Evolutionary conservation across 306 rosid genomes (phyloP).

Genomic region (Cercis canadensis): DNA sequence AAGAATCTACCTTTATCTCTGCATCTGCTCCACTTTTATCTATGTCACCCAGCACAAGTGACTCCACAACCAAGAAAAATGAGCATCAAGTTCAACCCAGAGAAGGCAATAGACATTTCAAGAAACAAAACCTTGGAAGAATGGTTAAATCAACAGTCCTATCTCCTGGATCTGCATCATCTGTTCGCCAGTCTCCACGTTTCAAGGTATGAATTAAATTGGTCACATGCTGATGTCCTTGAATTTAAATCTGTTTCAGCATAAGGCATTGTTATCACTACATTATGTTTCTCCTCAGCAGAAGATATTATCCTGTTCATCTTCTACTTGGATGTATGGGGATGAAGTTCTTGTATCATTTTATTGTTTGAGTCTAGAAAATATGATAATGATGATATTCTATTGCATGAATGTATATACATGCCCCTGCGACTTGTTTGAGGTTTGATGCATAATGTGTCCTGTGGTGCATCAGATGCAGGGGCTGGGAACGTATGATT

Average conservation of each 20-base stretch:
- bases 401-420: neutral
- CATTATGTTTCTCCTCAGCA: conserved; percentile 7
- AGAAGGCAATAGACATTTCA: conserved; percentile 42
- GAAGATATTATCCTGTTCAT: conserved; percentile 17
- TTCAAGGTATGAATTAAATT: conserved; percentile 53
- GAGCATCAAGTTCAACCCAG: conserved; percentile 47
- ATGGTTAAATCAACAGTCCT: conserved; percentile 35
- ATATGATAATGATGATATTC: neutral
- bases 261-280: neutral
- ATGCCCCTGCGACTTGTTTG: neutral
- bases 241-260: conserved; percentile 15
- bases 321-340: neutral
- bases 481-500: neutral
- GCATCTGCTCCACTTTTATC: conserved; percentile 73
- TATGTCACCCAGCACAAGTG: conserved; percentile 58
- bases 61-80: conserved; percentile 49
- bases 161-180: conserved; percentile 64
- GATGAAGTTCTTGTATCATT: neutral
- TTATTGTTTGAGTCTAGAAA: neutral
- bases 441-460: conserved; percentile 21
- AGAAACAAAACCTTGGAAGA: conserved; percentile 51
- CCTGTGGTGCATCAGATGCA: neutral
- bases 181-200: conserved; percentile 73
- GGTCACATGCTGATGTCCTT: conserved; percentile 14
- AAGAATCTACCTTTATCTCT: conserved; percentile 63